These are phyloP conservation scores for Babjeviella inositovora DNA, from an alignment of 805 yeast species.

Conservation along the genomic window DNA sequence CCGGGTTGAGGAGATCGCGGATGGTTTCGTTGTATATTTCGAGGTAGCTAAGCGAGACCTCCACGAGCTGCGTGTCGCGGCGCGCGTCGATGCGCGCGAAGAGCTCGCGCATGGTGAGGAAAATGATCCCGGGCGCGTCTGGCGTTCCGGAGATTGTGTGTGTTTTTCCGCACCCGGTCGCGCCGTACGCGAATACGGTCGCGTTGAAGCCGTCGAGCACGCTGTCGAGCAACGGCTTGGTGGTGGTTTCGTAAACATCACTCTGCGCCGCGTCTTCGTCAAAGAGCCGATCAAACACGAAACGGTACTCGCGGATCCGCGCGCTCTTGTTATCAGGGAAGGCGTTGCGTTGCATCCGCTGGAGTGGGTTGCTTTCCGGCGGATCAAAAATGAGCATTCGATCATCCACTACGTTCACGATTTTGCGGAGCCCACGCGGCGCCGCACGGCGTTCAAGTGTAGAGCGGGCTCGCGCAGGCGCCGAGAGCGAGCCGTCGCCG, in stretches of 20 bases:
- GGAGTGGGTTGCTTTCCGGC: conserved; percentile 48
- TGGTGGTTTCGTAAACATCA: conserved; percentile 50
- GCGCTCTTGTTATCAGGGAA: conserved; percentile 15
- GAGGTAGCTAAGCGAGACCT: conserved; percentile 54
- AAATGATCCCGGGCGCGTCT: conserved; percentile 65
- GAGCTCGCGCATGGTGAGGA: conserved; percentile 62
- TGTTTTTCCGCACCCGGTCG: conserved; percentile 97
- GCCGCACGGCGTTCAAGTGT: conserved; percentile 5
- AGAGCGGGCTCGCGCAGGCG: conserved; percentile 6
- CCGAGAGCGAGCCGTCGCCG: conserved; percentile 31
- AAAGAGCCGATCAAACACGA: conserved; percentile 70
- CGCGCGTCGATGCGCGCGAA: conserved; percentile 43
- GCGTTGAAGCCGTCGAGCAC: conserved; percentile 79
- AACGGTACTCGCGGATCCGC: conserved; percentile 56
- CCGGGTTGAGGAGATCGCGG: conserved; percentile 59
- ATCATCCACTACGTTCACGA: conserved; percentile 71
- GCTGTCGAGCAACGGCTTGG: conserved; percentile 56
- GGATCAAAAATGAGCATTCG: conserved; percentile 82
- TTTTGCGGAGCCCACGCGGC: conserved; percentile 45
- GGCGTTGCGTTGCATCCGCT: conserved; percentile 24
- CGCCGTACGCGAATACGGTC: conserved; percentile 91
- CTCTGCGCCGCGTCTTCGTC: conserved; percentile 50
- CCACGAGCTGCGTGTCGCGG: conserved; percentile 36
- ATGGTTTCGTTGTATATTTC: conserved; percentile 90
- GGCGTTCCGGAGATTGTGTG: conserved; percentile 74